Evolutionary conservation across 208 protist species (phyloP).

Genomic region (Crithidia acanthocephali): DNA sequence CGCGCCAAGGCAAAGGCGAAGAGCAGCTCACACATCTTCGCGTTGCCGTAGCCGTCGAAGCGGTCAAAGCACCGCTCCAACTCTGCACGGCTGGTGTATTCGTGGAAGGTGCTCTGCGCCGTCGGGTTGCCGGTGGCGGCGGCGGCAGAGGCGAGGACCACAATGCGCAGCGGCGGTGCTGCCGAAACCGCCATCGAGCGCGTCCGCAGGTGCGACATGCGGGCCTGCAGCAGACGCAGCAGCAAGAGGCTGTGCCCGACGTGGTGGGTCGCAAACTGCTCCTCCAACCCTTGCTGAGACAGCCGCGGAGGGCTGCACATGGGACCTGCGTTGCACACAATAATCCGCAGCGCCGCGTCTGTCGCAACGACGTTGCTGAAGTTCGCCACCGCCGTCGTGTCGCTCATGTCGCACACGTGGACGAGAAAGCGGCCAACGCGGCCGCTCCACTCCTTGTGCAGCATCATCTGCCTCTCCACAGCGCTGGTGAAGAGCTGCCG

Average conservation of each 20-base stretch:
- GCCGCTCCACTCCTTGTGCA: slow-evolving; percentile 65
- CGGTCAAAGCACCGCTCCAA: slow-evolving; percentile 33
- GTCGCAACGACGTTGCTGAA: slow-evolving; percentile 41
- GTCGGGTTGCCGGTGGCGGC: slow-evolving; percentile 44
- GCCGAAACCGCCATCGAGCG: slow-evolving; percentile 14
- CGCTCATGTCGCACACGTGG: slow-evolving; percentile 68
- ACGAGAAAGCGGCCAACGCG: slow-evolving; percentile 47
- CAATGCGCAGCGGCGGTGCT: slow-evolving; percentile 52
- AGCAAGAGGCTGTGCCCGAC: slow-evolving; percentile 66
- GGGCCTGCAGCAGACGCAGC: slow-evolving; percentile 54
- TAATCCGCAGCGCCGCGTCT: slow-evolving; percentile 56
- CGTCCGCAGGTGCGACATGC: slow-evolving; percentile 17
- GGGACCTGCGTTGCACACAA: slow-evolving; percentile 57
- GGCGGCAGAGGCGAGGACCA: slow-evolving; percentile 53
- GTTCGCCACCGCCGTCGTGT: slow-evolving; percentile 50
- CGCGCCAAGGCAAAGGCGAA: slow-evolving; percentile 65
- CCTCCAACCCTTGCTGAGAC: slow-evolving; percentile 52
- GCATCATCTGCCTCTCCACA: slow-evolving; percentile 53
- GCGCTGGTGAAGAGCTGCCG: slow-evolving; percentile 48
- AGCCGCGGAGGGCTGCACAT: slow-evolving; percentile 44
- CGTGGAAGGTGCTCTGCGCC: slow-evolving; percentile 34
- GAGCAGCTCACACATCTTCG: slow-evolving; percentile 73
- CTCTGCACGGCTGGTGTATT: slow-evolving; percentile 29
- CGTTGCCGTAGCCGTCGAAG: slow-evolving; percentile 53
- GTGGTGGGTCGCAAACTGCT: slow-evolving; percentile 66